phyloP scores from a whole-genome alignment of 2,329 filamentous ascomycete genomes.

The Aspergillus clavatus region DNA sequence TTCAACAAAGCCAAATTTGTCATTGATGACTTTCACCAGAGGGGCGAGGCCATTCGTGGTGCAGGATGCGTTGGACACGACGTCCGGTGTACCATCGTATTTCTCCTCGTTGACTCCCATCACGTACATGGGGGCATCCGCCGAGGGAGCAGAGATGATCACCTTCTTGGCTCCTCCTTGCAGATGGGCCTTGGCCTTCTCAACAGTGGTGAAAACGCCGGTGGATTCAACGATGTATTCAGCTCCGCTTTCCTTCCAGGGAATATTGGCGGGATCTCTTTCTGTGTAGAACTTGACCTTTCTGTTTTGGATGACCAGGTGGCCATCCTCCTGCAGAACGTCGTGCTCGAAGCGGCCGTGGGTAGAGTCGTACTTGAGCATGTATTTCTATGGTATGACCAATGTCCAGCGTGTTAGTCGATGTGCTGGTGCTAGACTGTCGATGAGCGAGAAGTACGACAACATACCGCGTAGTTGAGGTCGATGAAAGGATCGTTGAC shows the following conservation, averaged over 20 bases:
- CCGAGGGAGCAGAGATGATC: constrained; percentile 57
- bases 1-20: constrained; percentile 96
- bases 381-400: too few relatives aligned
- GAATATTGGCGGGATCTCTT: constrained; percentile 83
- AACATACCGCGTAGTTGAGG: constrained; percentile 89
- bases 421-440: too few relatives aligned
- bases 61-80: constrained; percentile 99
- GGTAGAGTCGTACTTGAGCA: constrained; percentile 99
- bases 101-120: constrained; percentile 96
- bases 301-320: constrained; percentile 89
- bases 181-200: constrained; percentile 92
- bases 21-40: constrained; percentile 98
- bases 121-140: constrained; percentile 98
- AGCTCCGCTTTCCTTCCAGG: constrained; percentile 81
- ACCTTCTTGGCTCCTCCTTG: constrained; percentile 98
- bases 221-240: constrained; percentile 97
- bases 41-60: constrained; percentile 99
- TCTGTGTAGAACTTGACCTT: constrained; percentile 90
- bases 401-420: neutral
- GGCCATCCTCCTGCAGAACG: constrained; percentile 66
- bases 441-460: too few relatives aligned
- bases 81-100: constrained; percentile 87
- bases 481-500: constrained; percentile 99
- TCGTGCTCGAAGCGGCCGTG: constrained; percentile 96
- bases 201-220: constrained; percentile 97